These are phyloP conservation scores for Cicer arietinum DNA, from an alignment of 306 rosid genomes.

Conservation along the genomic window DNA sequence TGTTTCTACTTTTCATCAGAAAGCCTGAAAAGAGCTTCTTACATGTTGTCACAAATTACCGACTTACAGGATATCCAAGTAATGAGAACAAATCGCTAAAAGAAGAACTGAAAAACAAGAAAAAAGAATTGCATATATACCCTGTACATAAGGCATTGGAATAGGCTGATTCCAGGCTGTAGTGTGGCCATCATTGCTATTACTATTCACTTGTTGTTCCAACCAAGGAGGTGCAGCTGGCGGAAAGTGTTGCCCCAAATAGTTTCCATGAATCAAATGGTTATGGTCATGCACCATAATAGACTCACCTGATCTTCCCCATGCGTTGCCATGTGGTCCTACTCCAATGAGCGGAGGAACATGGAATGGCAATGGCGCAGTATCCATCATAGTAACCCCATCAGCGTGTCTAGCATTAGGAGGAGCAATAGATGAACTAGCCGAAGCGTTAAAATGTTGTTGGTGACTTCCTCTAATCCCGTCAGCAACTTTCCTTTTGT, in stretches of 20 bases:
- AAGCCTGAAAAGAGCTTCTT: conserved; percentile 27
- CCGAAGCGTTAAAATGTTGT: conserved; percentile 59
- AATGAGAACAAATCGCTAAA: conserved; percentile 14
- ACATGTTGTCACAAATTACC: conserved; percentile 3
- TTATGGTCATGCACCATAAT: conserved; percentile 66
- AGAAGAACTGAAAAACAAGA: conserved; percentile 29
- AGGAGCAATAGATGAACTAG: conserved; percentile 68
- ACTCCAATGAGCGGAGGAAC: conserved; percentile 64
- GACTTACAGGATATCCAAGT: conserved; percentile 20
- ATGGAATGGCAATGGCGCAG: conserved; percentile 55
- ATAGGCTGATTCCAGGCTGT: conserved; percentile 75
- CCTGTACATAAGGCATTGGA: conserved; percentile 67
- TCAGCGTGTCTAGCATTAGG: conserved; percentile 66
- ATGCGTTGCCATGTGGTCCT: conserved; percentile 59
- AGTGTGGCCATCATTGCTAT: conserved; percentile 61
- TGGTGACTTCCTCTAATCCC: conserved; percentile 69
- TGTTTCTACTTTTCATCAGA: conserved; percentile 35
- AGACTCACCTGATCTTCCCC: conserved; percentile 67
- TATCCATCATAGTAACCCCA: conserved; percentile 69
- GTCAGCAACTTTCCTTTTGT: conserved; percentile 80
- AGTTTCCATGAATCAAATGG: conserved; percentile 71
- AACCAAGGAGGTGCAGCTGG: conserved; percentile 77
- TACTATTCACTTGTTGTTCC: conserved; percentile 68
- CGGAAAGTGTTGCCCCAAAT: conserved; percentile 78
- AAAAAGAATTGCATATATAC: conserved; percentile 40